Evolutionary conservation across 257 asterid species (phyloP).

Genomic region (Lithospermum erythrorhizon): DNA sequence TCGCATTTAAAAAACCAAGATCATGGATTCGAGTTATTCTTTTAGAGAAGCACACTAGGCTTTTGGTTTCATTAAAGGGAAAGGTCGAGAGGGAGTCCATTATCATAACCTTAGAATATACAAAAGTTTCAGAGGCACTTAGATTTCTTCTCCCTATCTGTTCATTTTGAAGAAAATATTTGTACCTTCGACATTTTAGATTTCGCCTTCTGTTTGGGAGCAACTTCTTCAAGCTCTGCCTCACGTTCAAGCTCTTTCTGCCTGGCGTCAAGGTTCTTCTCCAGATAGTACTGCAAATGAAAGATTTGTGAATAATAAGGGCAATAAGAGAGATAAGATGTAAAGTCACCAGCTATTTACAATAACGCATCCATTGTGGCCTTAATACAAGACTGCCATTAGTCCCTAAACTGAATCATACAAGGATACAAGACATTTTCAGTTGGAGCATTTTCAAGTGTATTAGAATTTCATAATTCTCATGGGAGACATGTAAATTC

Average conservation of each 20-base stretch:
- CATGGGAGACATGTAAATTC: no score
- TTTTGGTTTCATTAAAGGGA: neutral
- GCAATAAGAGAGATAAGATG: no score
- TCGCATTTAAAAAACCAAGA: neutral
- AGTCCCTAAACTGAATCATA: no score
- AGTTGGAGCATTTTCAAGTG: no score
- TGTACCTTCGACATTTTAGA: constrained; percentile 97
- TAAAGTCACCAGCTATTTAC: no score
- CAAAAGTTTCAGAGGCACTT: neutral
- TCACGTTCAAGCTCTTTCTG: constrained; percentile 90
- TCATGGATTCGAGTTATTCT: neutral
- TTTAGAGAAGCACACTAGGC: no score
- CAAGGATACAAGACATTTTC: no score
- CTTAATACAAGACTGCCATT: no score
- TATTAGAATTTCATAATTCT: no score
- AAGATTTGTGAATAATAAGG: no score
- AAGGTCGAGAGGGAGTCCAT: neutral
- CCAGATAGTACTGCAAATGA: constrained; percentile 69
- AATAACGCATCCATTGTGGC: no score
- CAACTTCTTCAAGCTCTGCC: constrained; percentile 85
- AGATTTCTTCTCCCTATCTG: neutral
- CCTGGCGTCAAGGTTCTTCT: constrained; percentile 96
- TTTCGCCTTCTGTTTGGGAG: constrained; percentile 93
- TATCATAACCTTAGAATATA: neutral
- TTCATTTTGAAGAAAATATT: neutral